A percentile compares a stretch with the other conserved stretches of the same genome.
These are phyloP conservation scores for Pluteus cervinus DNA, from an alignment of 768 basidiomycete species.

Conservation along the genomic window DNA sequence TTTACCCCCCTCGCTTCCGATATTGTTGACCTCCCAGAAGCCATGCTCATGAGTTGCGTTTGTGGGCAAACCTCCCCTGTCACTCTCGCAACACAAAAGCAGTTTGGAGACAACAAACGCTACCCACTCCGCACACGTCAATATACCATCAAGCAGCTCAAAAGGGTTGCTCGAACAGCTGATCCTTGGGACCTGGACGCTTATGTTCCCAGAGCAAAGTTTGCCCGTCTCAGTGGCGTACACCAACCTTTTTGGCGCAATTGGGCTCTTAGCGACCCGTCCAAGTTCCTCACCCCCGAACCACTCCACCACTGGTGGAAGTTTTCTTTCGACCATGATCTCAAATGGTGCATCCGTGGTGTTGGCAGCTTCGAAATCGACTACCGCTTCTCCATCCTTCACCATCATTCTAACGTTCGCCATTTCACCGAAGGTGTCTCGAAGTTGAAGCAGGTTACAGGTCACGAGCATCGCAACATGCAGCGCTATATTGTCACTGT, in stretches of 20 bases:
- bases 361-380: conserved; percentile 27
- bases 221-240: conserved; percentile 22
- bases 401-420: conserved; percentile 24
- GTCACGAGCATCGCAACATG: conserved; percentile 30
- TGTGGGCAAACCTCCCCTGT: conserved; percentile 22
- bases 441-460: conserved; percentile 34
- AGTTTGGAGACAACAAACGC: conserved; percentile 22
- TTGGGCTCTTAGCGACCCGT: conserved; percentile 26
- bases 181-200: conserved; percentile 14
- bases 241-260: conserved; percentile 31
- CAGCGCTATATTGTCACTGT: conserved; percentile 27
- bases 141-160: too few relatives aligned
- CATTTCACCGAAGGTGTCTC: conserved; percentile 34
- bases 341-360: conserved; percentile 29
- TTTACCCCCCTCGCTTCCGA: conserved; percentile 22
- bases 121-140: conserved; percentile 19
- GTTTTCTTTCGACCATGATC: conserved; percentile 31
- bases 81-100: conserved; percentile 20
- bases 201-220: conserved; percentile 17
- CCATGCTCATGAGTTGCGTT: conserved; percentile 20
- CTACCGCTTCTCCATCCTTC: conserved; percentile 28
- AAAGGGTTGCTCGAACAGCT: conserved; percentile 14
- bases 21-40: conserved; percentile 28
- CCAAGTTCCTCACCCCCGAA: conserved; percentile 27
- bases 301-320: conserved; percentile 33